Evolutionary conservation across 2,329 filamentous ascomycete genomes (phyloP), one percentile per base, ranked within the genome.

Genomic region (Coleophoma crateriformis): DNA sequence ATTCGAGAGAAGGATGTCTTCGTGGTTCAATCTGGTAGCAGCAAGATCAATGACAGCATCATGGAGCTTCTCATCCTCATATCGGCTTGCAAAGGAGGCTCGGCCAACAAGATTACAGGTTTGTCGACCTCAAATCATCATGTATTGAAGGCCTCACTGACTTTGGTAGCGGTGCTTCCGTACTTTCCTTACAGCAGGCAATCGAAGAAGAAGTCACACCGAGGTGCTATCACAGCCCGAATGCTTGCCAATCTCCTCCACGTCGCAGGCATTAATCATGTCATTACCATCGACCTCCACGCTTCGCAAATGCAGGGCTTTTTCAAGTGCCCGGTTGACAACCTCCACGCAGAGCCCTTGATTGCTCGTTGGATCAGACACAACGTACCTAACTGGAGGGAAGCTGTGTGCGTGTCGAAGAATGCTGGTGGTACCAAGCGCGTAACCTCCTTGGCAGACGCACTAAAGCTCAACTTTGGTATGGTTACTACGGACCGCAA

Each of bases 21-120:
- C 70, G 92, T 99, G 67, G 87, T 99, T 53, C 94, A 99, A 75
- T 97, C 92, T 55, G 94, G 94, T 57, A 96, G 94, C 72, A 79
- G 84, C 66, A 90, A 87, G 72, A 96, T 96, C 78, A 99, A 99
- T 69, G 94, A 99, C 73, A 95, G 90, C 64, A 90, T 99, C 66
- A 96, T 99, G 90, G 94, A 99, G 77, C 80, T 99, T 66, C 81
- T 99, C 66, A 97, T 99, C 71, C 95, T 99, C 89, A 96, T 97
- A 63, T 94, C 89, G 58, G 94, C 94, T 60, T 99, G 94, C 79
- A 97, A 96, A 71, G 91, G 94, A 64, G 94, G 92, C 58, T 97
- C 94, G 48, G 89, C 94, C 55, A 96, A 91, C 75, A 95, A 94
- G 64, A 88, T 97, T 66, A 97, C 92, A 61, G 92, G 92, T 96